Conservation (phyloP, 2,329 filamentous ascomycete genomes). For the Scopulariopsis brevicaulis region DNA sequence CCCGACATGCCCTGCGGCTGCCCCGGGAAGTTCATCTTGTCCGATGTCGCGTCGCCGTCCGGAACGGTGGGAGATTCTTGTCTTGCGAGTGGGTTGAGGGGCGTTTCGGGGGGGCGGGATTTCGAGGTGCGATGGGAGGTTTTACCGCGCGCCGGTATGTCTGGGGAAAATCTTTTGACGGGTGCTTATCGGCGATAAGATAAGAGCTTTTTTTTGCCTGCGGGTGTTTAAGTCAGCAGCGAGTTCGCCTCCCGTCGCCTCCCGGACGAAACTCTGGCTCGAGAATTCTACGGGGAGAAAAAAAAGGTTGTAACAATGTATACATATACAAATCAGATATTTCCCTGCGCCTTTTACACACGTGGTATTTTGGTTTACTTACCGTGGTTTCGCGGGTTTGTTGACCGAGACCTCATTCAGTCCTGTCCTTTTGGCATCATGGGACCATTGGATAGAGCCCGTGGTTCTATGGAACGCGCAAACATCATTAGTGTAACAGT, state of each 20-base stretch:
- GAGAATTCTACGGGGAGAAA: too few relatives aligned
- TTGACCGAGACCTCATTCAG: too few relatives aligned
- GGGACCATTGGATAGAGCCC: too few relatives aligned
- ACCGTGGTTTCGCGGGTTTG: too few relatives aligned
- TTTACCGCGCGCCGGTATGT: background rate
- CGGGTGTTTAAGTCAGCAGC: background rate
- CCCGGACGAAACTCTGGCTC: too few relatives aligned
- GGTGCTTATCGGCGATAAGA: conserved; percentile 1
- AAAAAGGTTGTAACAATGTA: too few relatives aligned
- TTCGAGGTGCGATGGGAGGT: background rate
- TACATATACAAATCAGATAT: too few relatives aligned
- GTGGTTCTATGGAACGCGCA: too few relatives aligned
- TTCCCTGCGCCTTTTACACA: too few relatives aligned
- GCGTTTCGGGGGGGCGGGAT: background rate
- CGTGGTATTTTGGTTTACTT: too few relatives aligned
- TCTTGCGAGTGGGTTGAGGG: background rate
- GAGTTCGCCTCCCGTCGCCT: background rate
- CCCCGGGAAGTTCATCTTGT: conserved; percentile 4
- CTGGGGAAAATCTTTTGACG: background rate
- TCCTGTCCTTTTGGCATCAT: too few relatives aligned
- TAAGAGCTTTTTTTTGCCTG: background rate
- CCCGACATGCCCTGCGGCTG: background rate
- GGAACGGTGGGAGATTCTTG: background rate
- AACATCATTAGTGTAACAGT: too few relatives aligned
- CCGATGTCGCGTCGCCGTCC: background rate